A percentile compares a stretch with the other conserved stretches of the same genome.
These are phyloP conservation scores for Ampelomyces quisqualis DNA, from an alignment of 2,329 filamentous ascomycete genomes.

Conservation along the genomic window DNA sequence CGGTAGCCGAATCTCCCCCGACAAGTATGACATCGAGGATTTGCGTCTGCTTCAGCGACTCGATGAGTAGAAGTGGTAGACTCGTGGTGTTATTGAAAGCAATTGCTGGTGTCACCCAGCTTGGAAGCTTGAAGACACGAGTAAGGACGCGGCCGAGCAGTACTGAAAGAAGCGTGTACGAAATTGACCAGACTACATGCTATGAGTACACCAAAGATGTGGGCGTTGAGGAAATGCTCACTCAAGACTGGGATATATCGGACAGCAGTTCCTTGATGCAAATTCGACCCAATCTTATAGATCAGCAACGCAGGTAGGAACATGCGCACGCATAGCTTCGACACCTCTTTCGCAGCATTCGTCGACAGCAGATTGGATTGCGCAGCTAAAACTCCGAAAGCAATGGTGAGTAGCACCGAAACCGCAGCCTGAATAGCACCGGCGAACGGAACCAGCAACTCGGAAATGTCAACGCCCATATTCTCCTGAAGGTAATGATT, in stretches of 20 bases:
- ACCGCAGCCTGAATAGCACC: conserved; percentile 58
- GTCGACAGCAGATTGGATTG: conserved; percentile 53
- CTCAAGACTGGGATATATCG: conserved; percentile 54
- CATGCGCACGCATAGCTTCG: conserved; percentile 54
- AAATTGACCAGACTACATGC: conserved; percentile 51
- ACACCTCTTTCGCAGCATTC: conserved; percentile 54
- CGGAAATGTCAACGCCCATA: conserved; percentile 28
- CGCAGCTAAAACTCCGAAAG: conserved; percentile 54
- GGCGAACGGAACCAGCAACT: conserved; percentile 49
- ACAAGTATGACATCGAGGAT: conserved; percentile 55
- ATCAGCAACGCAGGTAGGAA: conserved; percentile 58
- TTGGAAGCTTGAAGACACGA: conserved; percentile 51
- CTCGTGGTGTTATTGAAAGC: conserved; percentile 61
- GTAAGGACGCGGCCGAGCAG: conserved; percentile 49
- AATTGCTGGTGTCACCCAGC: conserved; percentile 57
- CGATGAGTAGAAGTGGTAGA: conserved; percentile 54
- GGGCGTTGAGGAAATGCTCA: conserved; percentile 22
- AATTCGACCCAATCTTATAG: conserved; percentile 54
- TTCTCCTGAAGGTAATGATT: too few species aligned
- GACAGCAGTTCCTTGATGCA: conserved; percentile 50
- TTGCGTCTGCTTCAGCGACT: conserved; percentile 57
- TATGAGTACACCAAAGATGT: not conserved
- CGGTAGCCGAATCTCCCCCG: conserved; percentile 45
- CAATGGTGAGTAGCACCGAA: conserved; percentile 57
- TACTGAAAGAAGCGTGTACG: conserved; percentile 54